These are phyloP conservation scores for Eimeria brunetti DNA, from an alignment of 169 alveolate genomes.

Conservation along the genomic window DNA sequence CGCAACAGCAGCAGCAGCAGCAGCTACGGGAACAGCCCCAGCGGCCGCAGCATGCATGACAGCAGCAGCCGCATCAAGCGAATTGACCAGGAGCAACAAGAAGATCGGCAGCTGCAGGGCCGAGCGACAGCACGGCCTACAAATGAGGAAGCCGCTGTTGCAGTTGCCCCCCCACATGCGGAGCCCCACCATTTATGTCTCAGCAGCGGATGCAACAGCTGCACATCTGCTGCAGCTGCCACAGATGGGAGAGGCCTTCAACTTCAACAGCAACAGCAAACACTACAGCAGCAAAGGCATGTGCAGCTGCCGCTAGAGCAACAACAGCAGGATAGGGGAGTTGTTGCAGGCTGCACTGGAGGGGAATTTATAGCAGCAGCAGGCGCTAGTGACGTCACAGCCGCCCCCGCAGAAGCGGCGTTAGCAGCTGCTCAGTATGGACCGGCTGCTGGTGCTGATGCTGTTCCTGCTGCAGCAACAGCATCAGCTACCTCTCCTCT, in stretches of 20 bases:
- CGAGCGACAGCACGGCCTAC: not conserved
- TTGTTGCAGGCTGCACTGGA: not conserved
- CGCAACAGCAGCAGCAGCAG: constrained; percentile 37
- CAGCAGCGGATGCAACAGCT: not conserved
- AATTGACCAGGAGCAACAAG: not conserved
- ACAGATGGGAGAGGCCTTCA: constrained; percentile 1
- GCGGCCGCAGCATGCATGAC: not conserved
- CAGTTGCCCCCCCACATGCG: not conserved
- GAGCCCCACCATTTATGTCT: not conserved
- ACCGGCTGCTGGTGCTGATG: not conserved
- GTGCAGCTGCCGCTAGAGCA: not conserved
- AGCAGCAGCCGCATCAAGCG: not conserved
- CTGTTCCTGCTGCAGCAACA: not conserved
- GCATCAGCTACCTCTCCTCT: not conserved
- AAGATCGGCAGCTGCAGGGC: not conserved
- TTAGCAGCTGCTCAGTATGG: not conserved
- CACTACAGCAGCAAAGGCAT: not conserved
- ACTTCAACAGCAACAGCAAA: not conserved
- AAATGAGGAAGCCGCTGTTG: not conserved
- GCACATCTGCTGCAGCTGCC: not conserved
- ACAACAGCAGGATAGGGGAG: constrained; percentile 6
- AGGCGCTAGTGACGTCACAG: not conserved
- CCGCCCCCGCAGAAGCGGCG: constrained; percentile 3
- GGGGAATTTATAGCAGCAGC: not conserved
- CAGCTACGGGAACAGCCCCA: constrained; percentile 47